Conservation (phyloP, 2,329 filamentous ascomycete species). For the Metarhizium robertsii region DNA sequence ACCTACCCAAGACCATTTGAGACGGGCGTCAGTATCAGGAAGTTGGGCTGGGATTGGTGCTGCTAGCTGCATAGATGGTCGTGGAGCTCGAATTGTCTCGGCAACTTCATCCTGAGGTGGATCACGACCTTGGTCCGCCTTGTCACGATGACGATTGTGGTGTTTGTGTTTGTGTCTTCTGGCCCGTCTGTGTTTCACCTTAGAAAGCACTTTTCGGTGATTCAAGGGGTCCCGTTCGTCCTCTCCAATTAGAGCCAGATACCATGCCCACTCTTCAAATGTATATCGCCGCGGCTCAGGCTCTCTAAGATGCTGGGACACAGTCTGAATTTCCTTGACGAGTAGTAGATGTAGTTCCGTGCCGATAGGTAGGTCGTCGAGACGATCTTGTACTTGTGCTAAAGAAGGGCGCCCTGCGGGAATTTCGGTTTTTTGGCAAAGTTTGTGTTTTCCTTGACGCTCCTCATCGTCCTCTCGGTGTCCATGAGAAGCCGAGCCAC, state of each 20-base stretch:
- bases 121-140: not conserved
- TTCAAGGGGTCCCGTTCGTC: constrained; percentile 43
- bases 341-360: constrained; percentile 55
- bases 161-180: constrained; percentile 2
- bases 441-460: constrained; percentile 6
- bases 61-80: not conserved
- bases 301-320: constrained; percentile 53
- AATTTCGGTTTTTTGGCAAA: constrained; percentile 1
- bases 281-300: constrained; percentile 54
- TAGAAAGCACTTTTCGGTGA: constrained; percentile 33
- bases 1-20: constrained; percentile 65
- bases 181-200: constrained; percentile 11
- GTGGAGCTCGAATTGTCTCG: not conserved
- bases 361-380: constrained; percentile 29
- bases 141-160: not conserved
- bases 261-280: constrained; percentile 83
- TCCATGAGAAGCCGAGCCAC: not conserved
- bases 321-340: constrained; percentile 59
- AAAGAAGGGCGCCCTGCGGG: constrained; percentile 19
- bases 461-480: not conserved
- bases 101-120: not conserved
- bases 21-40: constrained; percentile 20
- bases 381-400: constrained; percentile 25
- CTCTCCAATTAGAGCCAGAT: constrained; percentile 66
- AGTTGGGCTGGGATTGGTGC: not conserved